A percentile compares a stretch with the other conserved stretches of the same genome.
Evolutionary conservation across 805 yeast species (phyloP).

Genomic region (Candida ficus): DNA sequence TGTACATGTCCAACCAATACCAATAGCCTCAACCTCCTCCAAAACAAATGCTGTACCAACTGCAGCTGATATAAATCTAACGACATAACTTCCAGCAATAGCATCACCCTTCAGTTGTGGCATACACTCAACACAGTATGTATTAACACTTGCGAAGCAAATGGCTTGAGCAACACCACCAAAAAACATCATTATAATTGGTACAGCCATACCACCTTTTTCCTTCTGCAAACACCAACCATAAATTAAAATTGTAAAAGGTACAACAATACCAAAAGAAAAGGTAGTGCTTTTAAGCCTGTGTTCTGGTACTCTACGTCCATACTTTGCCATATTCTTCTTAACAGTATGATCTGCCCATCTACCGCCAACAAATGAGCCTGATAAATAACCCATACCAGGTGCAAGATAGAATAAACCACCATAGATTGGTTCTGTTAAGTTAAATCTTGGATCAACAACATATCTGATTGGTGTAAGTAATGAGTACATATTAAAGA

Average conservation of each 20-base stretch:
- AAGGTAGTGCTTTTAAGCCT: slow-evolving; percentile 37
- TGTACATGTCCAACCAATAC: slow-evolving; percentile 54
- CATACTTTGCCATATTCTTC: slow-evolving; percentile 35
- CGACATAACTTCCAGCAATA: slow-evolving; percentile 47
- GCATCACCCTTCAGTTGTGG: slow-evolving; percentile 52
- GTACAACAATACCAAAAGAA: slow-evolving; percentile 37
- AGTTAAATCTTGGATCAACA: slow-evolving; percentile 48
- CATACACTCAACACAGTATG: slow-evolving; percentile 55
- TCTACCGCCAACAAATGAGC: slow-evolving; percentile 47
- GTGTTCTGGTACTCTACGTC: slow-evolving; percentile 46
- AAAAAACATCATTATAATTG: slow-evolving; percentile 43
- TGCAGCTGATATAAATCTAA: slow-evolving; percentile 46
- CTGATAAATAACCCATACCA: slow-evolving; percentile 47
- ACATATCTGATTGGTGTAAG: slow-evolving; percentile 53
- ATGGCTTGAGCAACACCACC: slow-evolving; percentile 48
- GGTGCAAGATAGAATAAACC: slow-evolving; percentile 53
- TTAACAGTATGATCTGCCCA: slow-evolving; percentile 46
- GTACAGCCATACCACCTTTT: slow-evolving; percentile 52
- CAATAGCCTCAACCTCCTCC: slow-evolving; percentile 40
- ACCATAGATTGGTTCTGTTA: slow-evolving; percentile 43
- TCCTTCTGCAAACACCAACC: slow-evolving; percentile 50
- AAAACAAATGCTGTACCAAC: slow-evolving; percentile 46
- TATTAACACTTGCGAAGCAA: slow-evolving; percentile 46
- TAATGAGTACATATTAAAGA: slow-evolving; percentile 46
- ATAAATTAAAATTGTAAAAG: slow-evolving; percentile 40